Percentiles rank a stretch among this genome's conserved stretches.
phyloP scores from a whole-genome alignment of 108 stramenopile species.

The Nitzschia inconspicua region DNA sequence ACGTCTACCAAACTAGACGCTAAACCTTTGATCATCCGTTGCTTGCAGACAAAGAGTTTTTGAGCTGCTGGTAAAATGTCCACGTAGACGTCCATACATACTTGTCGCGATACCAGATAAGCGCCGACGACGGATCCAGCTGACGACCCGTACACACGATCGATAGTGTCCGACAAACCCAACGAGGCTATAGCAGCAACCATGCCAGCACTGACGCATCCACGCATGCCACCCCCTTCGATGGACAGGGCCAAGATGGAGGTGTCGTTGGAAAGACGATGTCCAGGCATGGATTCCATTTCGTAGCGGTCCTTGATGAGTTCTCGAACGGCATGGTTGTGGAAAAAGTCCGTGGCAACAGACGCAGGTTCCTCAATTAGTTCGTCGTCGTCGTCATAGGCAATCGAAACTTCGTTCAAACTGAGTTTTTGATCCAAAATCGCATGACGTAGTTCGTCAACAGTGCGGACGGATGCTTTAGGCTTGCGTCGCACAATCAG shows the following conservation, averaged over 20 bases:
- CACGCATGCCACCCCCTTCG: constrained; percentile 83
- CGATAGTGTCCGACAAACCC: constrained; percentile 65
- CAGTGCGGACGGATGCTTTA: constrained; percentile 29
- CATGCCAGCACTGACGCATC: constrained; percentile 77
- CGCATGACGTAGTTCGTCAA: constrained; percentile 52
- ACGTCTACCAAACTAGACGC: constrained; percentile 20
- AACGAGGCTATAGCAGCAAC: constrained; percentile 74
- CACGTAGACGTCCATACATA: constrained; percentile 79
- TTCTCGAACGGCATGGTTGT: constrained; percentile 59
- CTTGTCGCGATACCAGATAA: constrained; percentile 74
- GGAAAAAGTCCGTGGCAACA: not conserved
- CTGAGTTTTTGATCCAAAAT: constrained; percentile 42
- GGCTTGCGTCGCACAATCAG: too few relatives aligned
- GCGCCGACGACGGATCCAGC: constrained; percentile 76
- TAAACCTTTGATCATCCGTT: constrained; percentile 26
- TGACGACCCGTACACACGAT: constrained; percentile 69
- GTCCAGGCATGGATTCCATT: constrained; percentile 47
- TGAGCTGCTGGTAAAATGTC: constrained; percentile 64
- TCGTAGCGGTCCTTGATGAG: constrained; percentile 52
- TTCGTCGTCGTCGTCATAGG: not conserved
- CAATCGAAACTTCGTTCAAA: constrained; percentile 32
- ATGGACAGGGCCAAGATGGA: constrained; percentile 74
- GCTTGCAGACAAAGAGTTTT: constrained; percentile 62
- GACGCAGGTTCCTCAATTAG: not conserved
- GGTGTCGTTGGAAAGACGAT: constrained; percentile 49